Base-by-base conservation (phyloP, 2,329 filamentous ascomycete species). In the Fusarium incarnatum region DNA sequence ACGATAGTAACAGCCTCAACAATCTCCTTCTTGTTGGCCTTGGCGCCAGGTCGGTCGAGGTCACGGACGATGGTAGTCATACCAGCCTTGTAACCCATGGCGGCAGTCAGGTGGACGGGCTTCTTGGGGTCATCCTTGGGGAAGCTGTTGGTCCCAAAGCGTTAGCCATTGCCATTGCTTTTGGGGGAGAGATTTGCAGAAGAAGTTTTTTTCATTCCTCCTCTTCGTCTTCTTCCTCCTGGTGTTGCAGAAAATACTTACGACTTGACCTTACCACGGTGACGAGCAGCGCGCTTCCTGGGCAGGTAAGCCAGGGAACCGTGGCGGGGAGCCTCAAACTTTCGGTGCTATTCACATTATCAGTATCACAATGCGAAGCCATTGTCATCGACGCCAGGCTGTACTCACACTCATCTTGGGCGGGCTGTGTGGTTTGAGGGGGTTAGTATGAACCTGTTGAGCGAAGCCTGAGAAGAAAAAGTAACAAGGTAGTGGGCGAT, bases 81-180 rank as follows among this genome's bases (percentile, higher is more conserved):
- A 85, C 96, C 96, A 83, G 96, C 96, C 94, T 99, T 99, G 92
- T 99, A 99, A 84, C 96, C 96, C 91, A 98, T 94, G 81, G 94
- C 87, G 81, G 96, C 96, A 74, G 96, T 99, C 81, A 99, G 91
- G 90, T 99, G 96, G 84, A 98, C 94, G 81, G 94, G 93, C 92
- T 98, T 97, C 93, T 98, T 98, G 82, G 94, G 88, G 89, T 99
- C 94, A 93, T 99, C 96, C 92, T 98, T 98, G 83, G 96, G 96
- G 91, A 99, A 99, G 86, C 94, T 97, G 81, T 78, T 78, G 67
- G 67, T 60, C 30, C 64, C 56, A 72, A 75, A 70, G 69, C 64
- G 60, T 78, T 72, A 78, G 77, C 75, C 64, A 72, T 61, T 64
- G 62, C 49, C 47, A 41, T 57, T 61, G 15, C 37, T 20, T 3